A percentile compares a stretch with the other conserved stretches of the same genome.
Evolutionary conservation across 768 basidiomycete species (phyloP).

Genomic region (Leccinum longicurvipes): DNA sequence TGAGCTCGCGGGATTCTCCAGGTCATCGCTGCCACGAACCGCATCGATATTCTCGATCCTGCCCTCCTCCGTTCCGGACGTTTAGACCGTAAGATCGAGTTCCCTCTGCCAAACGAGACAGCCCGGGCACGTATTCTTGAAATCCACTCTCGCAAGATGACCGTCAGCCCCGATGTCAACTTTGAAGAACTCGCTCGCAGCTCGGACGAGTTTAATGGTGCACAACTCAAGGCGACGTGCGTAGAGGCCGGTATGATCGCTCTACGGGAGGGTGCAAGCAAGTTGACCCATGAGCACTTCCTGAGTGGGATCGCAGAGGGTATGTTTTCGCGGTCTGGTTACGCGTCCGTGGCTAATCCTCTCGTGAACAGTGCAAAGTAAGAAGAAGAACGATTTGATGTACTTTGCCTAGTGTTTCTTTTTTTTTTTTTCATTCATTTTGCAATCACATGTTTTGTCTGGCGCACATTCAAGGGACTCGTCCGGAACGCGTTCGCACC

Average conservation of each 20-base stretch:
- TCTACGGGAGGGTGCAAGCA: constrained; percentile 85
- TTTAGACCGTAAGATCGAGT: constrained; percentile 97
- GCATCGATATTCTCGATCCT: constrained; percentile 97
- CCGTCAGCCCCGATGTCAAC: constrained; percentile 83
- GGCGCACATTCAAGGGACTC: neutral
- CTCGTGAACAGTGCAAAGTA: constrained; percentile 79
- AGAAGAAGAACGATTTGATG: constrained; percentile 99
- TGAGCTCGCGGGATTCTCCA: constrained; percentile 30
- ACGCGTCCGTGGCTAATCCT: constrained; percentile 19
- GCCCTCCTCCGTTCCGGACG: constrained; percentile 98
- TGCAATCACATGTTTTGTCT: constrained; percentile 7
- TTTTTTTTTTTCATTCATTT: neutral
- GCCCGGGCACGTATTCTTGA: constrained; percentile 96
- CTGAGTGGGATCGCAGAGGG: constrained; percentile 88
- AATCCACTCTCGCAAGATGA: constrained; percentile 97
- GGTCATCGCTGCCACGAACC: constrained; percentile 98
- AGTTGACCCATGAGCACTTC: constrained; percentile 93
- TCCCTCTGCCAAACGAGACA: constrained; percentile 93
- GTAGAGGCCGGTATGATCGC: constrained; percentile 99
- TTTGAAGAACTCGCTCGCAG: constrained; percentile 95
- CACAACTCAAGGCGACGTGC: constrained; percentile 94
- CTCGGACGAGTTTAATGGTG: constrained; percentile 98
- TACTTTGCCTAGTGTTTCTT: constrained; percentile 72
- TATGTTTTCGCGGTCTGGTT: constrained; percentile 30
- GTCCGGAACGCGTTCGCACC: no score